Evolutionary conservation across 192 early-diverging fungal genomes (phyloP).

Genomic region (Tieghemiomyces parasiticus): DNA sequence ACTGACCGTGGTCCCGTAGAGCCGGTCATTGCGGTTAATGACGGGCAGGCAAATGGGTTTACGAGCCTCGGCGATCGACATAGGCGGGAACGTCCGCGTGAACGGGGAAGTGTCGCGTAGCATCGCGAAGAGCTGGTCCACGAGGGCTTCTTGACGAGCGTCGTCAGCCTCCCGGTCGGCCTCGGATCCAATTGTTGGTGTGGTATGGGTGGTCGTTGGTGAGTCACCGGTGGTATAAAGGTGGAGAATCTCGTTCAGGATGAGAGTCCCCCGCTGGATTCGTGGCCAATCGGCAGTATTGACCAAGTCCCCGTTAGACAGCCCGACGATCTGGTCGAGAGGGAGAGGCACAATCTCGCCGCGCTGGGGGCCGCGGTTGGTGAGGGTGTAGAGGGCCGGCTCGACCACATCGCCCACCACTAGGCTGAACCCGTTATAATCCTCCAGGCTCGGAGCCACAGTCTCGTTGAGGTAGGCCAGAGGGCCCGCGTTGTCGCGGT

Average conservation of each 20-base stretch:
- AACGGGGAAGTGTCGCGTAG: conserved; percentile 8
- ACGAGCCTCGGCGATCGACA: neutral
- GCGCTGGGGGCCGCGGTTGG: neutral
- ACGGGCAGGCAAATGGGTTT: conserved; percentile 10
- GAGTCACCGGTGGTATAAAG: neutral
- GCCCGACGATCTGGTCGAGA: neutral
- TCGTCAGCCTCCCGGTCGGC: neutral
- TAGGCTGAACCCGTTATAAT: conserved; percentile 1
- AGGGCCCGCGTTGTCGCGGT: neutral
- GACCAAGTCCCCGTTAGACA: conserved; percentile 1
- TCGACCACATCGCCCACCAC: neutral
- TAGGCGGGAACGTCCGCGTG: neutral
- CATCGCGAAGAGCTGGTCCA: neutral
- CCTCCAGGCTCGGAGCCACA: neutral
- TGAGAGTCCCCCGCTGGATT: neutral
- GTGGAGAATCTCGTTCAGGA: neutral
- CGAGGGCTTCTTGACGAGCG: neutral
- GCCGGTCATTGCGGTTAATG: neutral
- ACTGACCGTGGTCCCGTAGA: conserved; percentile 4
- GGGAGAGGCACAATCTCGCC: neutral
- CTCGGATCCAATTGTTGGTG: neutral
- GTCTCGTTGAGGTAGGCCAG: neutral
- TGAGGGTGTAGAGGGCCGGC: neutral
- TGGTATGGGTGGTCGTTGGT: neutral
- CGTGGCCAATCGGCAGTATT: conserved; percentile 1